phyloP scores from a whole-genome alignment of 2,329 filamentous ascomycete genomes.

The Didymella pomorum region DNA sequence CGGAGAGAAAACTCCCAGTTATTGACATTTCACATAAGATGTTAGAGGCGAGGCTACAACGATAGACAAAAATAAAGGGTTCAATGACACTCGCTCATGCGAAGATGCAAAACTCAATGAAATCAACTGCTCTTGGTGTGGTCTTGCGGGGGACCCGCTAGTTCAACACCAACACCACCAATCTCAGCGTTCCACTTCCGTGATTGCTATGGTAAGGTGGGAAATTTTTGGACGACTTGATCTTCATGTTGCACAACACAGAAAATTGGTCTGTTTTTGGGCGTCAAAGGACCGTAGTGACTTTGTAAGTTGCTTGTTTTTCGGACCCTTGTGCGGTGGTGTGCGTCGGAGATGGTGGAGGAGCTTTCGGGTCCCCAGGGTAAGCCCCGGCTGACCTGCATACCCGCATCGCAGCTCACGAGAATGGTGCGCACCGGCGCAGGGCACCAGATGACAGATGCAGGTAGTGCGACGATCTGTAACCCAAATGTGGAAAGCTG shows the following conservation, averaged over 20 bases:
- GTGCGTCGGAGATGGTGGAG: background rate
- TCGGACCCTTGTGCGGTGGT: background rate
- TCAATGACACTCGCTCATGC: background rate
- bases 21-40: background rate
- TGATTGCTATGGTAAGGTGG: background rate
- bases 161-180: background rate
- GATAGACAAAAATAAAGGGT: no score
- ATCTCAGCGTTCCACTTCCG: background rate
- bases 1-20: no score
- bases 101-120: background rate
- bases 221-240: background rate
- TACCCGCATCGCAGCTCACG: conserved; percentile 12
- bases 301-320: background rate
- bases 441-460: background rate
- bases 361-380: conserved; percentile 14
- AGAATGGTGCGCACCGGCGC: background rate
- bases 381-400: conserved; percentile 11
- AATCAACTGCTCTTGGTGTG: background rate
- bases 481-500: background rate
- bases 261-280: background rate
- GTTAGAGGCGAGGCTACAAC: background rate
- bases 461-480: background rate
- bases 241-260: background rate
- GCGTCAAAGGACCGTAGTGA: background rate
- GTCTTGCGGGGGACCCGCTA: background rate